Conservation (phyloP, 1,139 yeast genomes). For the Saccharomyces pastorianus region DNA sequence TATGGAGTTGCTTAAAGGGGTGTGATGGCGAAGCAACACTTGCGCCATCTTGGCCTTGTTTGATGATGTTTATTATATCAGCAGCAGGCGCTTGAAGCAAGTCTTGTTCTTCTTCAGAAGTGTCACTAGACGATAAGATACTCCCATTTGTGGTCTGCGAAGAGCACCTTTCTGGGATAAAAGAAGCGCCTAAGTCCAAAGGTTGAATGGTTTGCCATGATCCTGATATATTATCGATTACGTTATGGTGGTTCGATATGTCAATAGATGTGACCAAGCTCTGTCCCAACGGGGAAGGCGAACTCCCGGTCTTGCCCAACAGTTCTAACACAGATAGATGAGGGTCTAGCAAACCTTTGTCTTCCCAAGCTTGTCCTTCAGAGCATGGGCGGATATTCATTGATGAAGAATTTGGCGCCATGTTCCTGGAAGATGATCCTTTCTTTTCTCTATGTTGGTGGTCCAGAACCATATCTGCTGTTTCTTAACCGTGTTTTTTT, state of each 20-base stretch:
- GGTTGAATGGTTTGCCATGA: slow-evolving; percentile 28
- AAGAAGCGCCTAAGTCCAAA: slow-evolving; percentile 15
- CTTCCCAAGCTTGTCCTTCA: not conserved
- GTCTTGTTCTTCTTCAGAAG: slow-evolving; percentile 26
- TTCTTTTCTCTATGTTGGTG: not conserved
- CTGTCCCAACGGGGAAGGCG: slow-evolving; percentile 3
- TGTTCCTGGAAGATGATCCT: not conserved
- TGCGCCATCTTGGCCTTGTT: not conserved
- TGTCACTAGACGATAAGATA: slow-evolving; percentile 27
- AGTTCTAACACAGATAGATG: slow-evolving; percentile 27
- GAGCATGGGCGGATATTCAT: not conserved
- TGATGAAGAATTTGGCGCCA: not conserved
- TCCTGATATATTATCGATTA: slow-evolving; percentile 15
- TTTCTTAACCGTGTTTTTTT: not conserved
- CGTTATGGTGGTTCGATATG: slow-evolving; percentile 3
- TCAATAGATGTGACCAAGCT: not conserved
- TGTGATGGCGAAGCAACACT: not conserved
- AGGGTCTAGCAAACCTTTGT: slow-evolving; percentile 24
- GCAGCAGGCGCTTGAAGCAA: not conserved
- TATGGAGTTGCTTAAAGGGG: not conserved
- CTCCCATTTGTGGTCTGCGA: slow-evolving; percentile 19
- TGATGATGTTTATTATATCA: not conserved
- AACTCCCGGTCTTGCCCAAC: slow-evolving; percentile 8
- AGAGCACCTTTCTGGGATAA: slow-evolving; percentile 11
- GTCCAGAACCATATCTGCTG: not conserved